These are phyloP conservation scores for Sparassis latifolia DNA, from an alignment of 1,284 basidiomycete species.

Conservation along the genomic window DNA sequence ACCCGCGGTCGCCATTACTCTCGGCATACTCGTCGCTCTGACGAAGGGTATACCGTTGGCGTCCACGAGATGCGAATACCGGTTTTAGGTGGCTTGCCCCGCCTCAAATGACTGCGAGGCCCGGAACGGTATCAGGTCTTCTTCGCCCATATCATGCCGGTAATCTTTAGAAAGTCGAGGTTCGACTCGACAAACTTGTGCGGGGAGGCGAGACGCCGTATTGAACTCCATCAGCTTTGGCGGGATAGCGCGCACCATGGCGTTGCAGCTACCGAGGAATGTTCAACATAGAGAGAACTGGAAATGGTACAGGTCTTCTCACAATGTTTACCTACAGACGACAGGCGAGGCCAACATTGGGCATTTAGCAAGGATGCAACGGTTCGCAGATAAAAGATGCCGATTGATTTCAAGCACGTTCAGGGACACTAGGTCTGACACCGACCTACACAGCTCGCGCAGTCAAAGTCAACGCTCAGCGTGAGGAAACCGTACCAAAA, in stretches of 20 bases:
- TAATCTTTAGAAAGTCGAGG: conserved; percentile 60
- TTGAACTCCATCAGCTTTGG: conserved; percentile 34
- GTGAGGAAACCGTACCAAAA: background rate
- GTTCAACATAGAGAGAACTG: background rate
- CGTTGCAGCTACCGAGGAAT: conserved; percentile 60
- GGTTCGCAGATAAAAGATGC: no score
- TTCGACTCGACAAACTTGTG: conserved; percentile 36
- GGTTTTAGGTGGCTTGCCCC: conserved; percentile 39
- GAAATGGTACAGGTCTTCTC: background rate
- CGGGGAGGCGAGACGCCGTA: conserved; percentile 42
- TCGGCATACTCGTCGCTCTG: conserved; percentile 49
- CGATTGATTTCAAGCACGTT: no score
- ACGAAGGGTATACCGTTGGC: conserved; percentile 50
- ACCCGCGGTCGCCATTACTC: conserved; percentile 62
- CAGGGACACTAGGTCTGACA: no score
- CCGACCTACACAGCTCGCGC: background rate
- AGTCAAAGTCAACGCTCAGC: background rate
- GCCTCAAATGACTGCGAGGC: conserved; percentile 61
- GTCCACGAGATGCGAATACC: conserved; percentile 46
- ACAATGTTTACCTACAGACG: conserved; percentile 12
- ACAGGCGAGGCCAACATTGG: background rate
- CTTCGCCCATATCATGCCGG: conserved; percentile 50
- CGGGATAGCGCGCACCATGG: conserved; percentile 80
- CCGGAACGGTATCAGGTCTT: conserved; percentile 67
- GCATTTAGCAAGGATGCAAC: no score